Conservation (phyloP, 805 yeast genomes). For the Hanseniaspora lachancei region DNA sequence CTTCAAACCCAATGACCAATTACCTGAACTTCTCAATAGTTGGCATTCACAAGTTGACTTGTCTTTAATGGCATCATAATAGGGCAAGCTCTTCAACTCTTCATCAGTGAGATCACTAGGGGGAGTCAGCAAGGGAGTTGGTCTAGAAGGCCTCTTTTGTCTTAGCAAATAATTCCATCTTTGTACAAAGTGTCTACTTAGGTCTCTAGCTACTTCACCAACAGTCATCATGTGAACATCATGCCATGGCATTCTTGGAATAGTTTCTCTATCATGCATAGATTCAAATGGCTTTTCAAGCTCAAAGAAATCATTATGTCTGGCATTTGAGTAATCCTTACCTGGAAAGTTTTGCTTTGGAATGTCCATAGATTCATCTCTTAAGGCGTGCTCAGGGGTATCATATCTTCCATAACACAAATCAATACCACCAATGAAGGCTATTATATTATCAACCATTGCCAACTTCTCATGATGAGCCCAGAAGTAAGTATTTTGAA, state of each 20-base stretch:
- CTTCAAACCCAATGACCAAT: slow-evolving; percentile 85
- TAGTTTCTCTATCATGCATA: slow-evolving; percentile 67
- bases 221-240: slow-evolving; percentile 93
- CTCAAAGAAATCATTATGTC: slow-evolving; percentile 73
- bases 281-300: slow-evolving; percentile 80
- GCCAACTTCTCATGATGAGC: slow-evolving; percentile 95
- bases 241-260: slow-evolving; percentile 99
- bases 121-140: slow-evolving; percentile 83
- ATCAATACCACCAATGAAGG: slow-evolving; percentile 91
- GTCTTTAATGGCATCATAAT: slow-evolving; percentile 30
- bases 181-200: slow-evolving; percentile 88
- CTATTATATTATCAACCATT: slow-evolving; percentile 73
- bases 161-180: slow-evolving; percentile 91
- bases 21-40: slow-evolving; percentile 73
- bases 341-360: slow-evolving; percentile 71
- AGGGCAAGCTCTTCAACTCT: slow-evolving; percentile 47
- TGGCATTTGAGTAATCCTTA: slow-evolving; percentile 91
- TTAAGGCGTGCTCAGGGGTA: slow-evolving; percentile 85
- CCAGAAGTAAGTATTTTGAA: slow-evolving; percentile 92
- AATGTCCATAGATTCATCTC: slow-evolving; percentile 51
- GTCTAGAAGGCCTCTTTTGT: slow-evolving; percentile 87
- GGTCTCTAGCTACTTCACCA: slow-evolving; percentile 88
- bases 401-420: slow-evolving; percentile 92
- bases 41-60: slow-evolving; percentile 89
- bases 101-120: slow-evolving; percentile 74